Conservation (phyloP, 345 rosid species). For the Syzygium aromaticum region DNA sequence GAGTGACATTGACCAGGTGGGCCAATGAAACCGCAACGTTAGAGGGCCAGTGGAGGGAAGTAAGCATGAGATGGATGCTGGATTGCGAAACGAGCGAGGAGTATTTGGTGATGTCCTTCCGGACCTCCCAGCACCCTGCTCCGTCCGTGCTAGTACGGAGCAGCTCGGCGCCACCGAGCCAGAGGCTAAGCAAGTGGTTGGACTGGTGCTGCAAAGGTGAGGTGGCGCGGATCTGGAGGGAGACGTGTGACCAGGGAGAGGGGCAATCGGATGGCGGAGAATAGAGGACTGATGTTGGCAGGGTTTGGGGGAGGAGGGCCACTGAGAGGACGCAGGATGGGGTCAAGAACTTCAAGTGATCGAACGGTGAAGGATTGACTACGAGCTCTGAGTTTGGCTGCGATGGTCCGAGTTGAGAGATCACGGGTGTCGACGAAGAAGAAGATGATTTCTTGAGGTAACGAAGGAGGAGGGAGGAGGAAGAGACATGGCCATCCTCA, state of each 20-base stretch:
- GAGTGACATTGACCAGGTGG: constrained; percentile 3
- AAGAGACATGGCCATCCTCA: background rate
- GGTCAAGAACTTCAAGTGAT: background rate
- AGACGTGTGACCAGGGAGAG: constrained; percentile 4
- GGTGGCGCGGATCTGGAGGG: constrained; percentile 1
- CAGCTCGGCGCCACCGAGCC: constrained; percentile 18
- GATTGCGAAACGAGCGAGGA: constrained; percentile 2
- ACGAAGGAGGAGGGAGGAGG: background rate
- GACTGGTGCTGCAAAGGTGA: background rate
- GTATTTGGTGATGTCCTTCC: constrained; percentile 19
- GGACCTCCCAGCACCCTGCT: constrained; percentile 9
- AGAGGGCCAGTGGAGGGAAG: background rate
- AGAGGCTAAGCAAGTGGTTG: constrained; percentile 5
- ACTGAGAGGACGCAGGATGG: constrained; percentile 5
- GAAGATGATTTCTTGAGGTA: background rate
- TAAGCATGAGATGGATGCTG: background rate
- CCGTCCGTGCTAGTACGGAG: constrained; percentile 10
- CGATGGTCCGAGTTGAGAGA: background rate
- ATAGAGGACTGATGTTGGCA: background rate
- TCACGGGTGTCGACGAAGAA: background rate
- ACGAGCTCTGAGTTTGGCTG: background rate
- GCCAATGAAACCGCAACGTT: background rate
- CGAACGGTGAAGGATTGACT: background rate
- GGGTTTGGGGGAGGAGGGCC: background rate
- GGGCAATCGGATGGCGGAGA: constrained; percentile 5